Evolutionary conservation across 2,329 filamentous ascomycete species (phyloP), one percentile per base, ranked within the genome.

Genomic region (Uncinocarpus reesii): DNA sequence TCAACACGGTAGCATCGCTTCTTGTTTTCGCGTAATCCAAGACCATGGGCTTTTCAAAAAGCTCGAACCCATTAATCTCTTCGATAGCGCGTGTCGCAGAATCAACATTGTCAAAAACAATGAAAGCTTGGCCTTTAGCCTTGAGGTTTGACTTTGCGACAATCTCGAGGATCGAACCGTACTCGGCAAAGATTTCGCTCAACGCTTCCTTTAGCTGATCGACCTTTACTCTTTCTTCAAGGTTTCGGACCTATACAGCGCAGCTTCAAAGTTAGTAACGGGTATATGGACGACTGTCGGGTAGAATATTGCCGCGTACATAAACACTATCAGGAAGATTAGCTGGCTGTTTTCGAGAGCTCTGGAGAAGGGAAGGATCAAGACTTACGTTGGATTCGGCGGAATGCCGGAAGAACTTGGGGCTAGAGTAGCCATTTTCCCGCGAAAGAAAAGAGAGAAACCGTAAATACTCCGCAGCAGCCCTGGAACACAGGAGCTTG

Each of bases 81-180:
- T 94, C 86, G 53, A 95, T 84, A 15, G 92, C 90, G 54, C 80
- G 77, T 45, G 77, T 72, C 2, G 89, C 89, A n/a, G 81, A 79
- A 48, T 88, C 84, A n/a, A 83, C 72, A 52, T 74, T 77, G 58
- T 93, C 87, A 64, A 88, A 96, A 38, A 96, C 88, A 42, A 98
- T 71, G 63, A 98, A 98, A 0, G 92, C 92, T 69, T 98, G 92
- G 10, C 92, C 92, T 65, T 93, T 95, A 36, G 87, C 86, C 64
- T 86, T 89, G 24, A 96, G 68, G 65, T 93, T 95, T 55, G 79
- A 86, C 72, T 94, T 94, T 37, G 86, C 86, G 51, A 94, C 78
- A 44, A 95, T 79, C 54, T 95, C 88, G 57, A 94, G 70, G 52
- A 95, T 79, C 49, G 74, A 81, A 54, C 92, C 92, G 67, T 92